Percentiles rank a stretch among this genome's conserved stretches.
Evolutionary conservation across 495 filamentous ascomycete species (phyloP).

Genomic region (Lindgomyces ingoldianus): DNA sequence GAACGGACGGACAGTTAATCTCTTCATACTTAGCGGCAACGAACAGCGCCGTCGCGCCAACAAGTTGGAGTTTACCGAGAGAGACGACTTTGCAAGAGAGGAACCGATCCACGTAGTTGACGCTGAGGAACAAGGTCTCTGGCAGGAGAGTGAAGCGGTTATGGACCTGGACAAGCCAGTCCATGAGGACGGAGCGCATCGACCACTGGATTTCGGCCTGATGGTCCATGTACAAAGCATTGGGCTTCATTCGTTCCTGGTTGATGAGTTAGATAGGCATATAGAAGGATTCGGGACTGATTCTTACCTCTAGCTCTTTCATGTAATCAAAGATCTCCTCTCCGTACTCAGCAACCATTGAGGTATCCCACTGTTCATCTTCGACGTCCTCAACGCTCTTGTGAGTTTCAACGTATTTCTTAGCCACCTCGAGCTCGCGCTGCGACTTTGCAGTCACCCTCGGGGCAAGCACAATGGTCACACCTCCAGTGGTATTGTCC

Average conservation of each 20-base stretch:
- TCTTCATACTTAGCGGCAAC: conserved; percentile 98
- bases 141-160: conserved; percentile 85
- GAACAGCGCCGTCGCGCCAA: conserved; percentile 93
- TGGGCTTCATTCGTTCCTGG: conserved; percentile 77
- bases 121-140: conserved; percentile 89
- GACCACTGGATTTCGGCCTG: conserved; percentile 99
- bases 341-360: conserved; percentile 95
- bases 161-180: conserved; percentile 97
- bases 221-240: conserved; percentile 91
- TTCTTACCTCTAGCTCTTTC: conserved; percentile 79
- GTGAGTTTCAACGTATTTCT: conserved; percentile 62
- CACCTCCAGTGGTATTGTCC: conserved; percentile 77
- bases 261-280: background rate
- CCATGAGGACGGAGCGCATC: conserved; percentile 96
- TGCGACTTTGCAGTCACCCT: conserved; percentile 61
- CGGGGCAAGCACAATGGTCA: conserved; percentile 73
- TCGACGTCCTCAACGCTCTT: conserved; percentile 66
- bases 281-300: background rate
- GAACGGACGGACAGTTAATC: conserved; percentile 91
- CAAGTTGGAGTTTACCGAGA: conserved; percentile 89
- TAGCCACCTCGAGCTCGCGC: conserved; percentile 70
- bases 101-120: conserved; percentile 97
- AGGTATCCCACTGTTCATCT: conserved; percentile 90
- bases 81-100: conserved; percentile 93
- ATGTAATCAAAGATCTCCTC: conserved; percentile 95